Evolutionary conservation across 768 basidiomycete species (phyloP), one percentile per base, ranked within the genome.

Genomic region (Postia placenta): DNA sequence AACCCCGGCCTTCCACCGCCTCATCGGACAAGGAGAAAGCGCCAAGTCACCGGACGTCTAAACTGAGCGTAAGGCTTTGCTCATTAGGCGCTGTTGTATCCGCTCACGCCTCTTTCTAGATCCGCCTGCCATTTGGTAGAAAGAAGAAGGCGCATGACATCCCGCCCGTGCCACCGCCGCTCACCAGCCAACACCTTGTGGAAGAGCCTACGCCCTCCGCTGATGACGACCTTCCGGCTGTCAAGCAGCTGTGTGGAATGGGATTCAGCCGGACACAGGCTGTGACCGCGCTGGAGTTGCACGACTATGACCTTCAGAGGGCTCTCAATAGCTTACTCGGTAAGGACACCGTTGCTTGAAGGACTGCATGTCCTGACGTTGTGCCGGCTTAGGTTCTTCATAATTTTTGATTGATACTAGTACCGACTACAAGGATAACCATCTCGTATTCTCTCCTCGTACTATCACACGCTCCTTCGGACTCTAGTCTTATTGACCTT

Each of bases 261-360:
- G 95, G 95, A 22, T 97, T 98, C 72, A 83, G 78, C 53, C 79
- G 94, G 36, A 65, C 71, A 14, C 83, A 93, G 62, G 89, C 91
- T 0, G 79, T 97, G 5, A 76, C 75, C 11, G 92, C 94, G 11
- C 73, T 98, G 5, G 94, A 95, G 65, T 82, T 78, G 49, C 74
- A 87, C 61, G 83, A 81, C 48, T 96, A 95, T 60, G 85, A 93
- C 63, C 77, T 95, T 30, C 83, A 73, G 57, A 79, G 74, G 60
- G 86, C 91, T 15, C 67, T 92, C 49, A 90, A 93, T 63, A 83
- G 78, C 53, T 67, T 93, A 50, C 67, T 94, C 51, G 76, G 75
- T 59, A 26, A 42, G 53, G 47, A 33, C 11, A 12, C 30, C 15
- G 5, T 11, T 11, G 19, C 6, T 30, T 5, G 30, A 14, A 19